Evolutionary conservation across 116 monocot genomes (phyloP).

Genomic region (Cymodocea nodosa): DNA sequence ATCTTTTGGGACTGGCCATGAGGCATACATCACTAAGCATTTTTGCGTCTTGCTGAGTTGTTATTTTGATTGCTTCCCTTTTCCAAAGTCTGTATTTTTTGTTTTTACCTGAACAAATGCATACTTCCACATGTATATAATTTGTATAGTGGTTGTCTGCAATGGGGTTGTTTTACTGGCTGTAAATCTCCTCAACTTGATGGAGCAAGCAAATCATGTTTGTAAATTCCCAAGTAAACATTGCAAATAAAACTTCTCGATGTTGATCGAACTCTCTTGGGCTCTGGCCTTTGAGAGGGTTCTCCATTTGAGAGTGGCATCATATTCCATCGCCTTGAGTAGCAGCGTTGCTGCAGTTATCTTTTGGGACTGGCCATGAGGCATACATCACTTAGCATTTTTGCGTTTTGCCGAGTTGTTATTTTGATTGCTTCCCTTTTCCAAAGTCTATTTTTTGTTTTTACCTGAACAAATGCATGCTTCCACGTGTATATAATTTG

Average conservation of each 20-base stretch:
- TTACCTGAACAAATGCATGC: background rate
- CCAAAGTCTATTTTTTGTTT: background rate
- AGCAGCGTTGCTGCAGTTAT: constrained; percentile 17
- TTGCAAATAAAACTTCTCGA: background rate
- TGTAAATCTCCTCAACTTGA: constrained; percentile 1
- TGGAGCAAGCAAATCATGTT: constrained; percentile 8
- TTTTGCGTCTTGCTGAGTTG: background rate
- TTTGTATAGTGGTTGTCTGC: background rate
- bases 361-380: constrained; percentile 21
- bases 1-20: constrained; percentile 22
- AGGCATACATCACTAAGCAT: constrained; percentile 1
- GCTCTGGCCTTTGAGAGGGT: background rate
- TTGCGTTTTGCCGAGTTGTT: background rate
- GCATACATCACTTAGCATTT: background rate
- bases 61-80: background rate
- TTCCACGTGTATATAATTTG: no score
- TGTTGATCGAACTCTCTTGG: constrained; percentile 4
- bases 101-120: background rate
- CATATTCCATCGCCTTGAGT: constrained; percentile 21
- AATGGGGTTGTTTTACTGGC: background rate
- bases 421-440: background rate
- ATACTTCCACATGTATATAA: no score
- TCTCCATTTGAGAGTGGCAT: constrained; percentile 2
- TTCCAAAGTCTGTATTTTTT: background rate
- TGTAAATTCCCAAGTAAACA: constrained; percentile 13